Base-by-base conservation (phyloP, 2,329 filamentous ascomycete genomes). In the Penicillium sp. region DNA sequence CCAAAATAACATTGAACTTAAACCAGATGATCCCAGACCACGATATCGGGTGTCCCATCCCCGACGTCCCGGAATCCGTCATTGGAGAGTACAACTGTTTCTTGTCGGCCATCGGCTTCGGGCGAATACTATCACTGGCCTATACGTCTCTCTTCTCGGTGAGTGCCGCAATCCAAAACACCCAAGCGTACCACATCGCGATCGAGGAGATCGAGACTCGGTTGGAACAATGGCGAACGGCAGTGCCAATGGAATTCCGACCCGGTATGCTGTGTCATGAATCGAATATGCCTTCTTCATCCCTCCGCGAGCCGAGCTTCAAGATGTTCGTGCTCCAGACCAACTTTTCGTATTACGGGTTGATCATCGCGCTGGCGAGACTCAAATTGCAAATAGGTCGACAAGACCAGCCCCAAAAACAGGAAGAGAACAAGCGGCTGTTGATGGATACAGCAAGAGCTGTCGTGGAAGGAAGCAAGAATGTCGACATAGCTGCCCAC, bases 71-170 rank as follows among this genome's bases (percentile, higher is more conserved):
- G 1, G 71, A 74, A 34, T 63, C 73, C 5, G 31, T 63, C 5
- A 66, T 75, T 42, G 66, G 63, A 18, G 64, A 60, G 5, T 74
- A 70, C 46, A 68, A 76, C 59, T 77, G 71, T 70, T 71, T 76
- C 29, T 46, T 72, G 1, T 56, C 66, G 4, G 66, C 66, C 20
- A 63, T 69, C 20, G 66, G 69, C 5, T 65, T 74, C 32, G 58
- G 60, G 24, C 61, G 75, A 5, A 54, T 77, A 1, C 50, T 71
- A 0, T 75, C 75, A 1, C 64, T 64, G 6, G 68, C 69, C 0
- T 75, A 73, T 50, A 65, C 61, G 2, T 61, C 63, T 3, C 64
- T 77, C 0, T 76, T 76, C 52, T 74, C 73, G 0, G 64, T 74
- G 18, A 74, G 62, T 20, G 72, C 71, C 0, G 64, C 65, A 1